Percentiles rank a stretch among this genome's conserved stretches.
Conservation (phyloP, 2,329 filamentous ascomycete genomes). For the Monosporascus ibericus region DNA sequence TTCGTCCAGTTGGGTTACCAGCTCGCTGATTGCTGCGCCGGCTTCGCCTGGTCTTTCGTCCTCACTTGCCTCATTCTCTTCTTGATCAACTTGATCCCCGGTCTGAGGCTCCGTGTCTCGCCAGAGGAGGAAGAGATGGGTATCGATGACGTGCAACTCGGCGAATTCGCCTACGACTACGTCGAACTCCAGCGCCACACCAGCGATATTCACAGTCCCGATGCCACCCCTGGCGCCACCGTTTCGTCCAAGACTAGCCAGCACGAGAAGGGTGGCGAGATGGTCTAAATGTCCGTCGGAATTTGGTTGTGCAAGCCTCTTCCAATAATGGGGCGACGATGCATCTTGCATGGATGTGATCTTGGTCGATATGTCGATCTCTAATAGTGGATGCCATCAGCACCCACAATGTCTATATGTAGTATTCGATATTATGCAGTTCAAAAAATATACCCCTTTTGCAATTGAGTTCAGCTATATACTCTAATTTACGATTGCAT, state of each 20-base stretch:
- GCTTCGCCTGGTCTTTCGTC: slow-evolving; percentile 60
- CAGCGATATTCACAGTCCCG: slow-evolving; percentile 25
- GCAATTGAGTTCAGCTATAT: background rate
- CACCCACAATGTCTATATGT: too few species aligned
- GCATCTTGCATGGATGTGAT: background rate
- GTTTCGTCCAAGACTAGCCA: slow-evolving; percentile 21
- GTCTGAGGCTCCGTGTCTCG: slow-evolving; percentile 61
- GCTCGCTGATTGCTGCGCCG: slow-evolving; percentile 60
- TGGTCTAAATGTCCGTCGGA: slow-evolving; percentile 8
- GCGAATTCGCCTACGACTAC: slow-evolving; percentile 80
- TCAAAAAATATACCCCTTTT: background rate
- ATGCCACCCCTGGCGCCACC: slow-evolving; percentile 10
- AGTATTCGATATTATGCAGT: background rate
- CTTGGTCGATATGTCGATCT: background rate
- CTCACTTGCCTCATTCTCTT: slow-evolving; percentile 65
- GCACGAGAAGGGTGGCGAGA: slow-evolving; percentile 17
- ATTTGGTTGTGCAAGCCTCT: background rate
- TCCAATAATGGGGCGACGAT: background rate
- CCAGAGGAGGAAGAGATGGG: slow-evolving; percentile 65
- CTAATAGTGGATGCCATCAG: background rate
- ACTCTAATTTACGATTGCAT: background rate
- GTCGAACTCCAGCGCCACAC: slow-evolving; percentile 67
- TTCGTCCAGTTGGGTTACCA: slow-evolving; percentile 67
- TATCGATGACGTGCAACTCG: slow-evolving; percentile 68
- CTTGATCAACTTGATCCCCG: slow-evolving; percentile 64